Base-by-base conservation (phyloP, 371 early-diverging fungal species). In the Mortierella sp. region DNA sequence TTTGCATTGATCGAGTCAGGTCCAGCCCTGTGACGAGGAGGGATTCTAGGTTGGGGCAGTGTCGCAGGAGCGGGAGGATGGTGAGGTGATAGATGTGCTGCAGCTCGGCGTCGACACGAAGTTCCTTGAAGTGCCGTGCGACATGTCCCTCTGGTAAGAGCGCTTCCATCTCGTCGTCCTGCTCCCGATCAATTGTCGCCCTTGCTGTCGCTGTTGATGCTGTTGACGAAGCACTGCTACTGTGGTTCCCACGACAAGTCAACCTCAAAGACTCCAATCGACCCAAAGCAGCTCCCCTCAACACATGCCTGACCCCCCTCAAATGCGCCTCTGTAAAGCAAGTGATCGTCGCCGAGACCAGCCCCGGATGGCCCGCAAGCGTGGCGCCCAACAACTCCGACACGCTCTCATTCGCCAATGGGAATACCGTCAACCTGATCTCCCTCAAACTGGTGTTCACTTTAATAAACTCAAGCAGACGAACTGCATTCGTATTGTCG, bases 401-500 rank as follows among this genome's bases (percentile, higher is more conserved):
- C 7, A 55, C 74, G 7, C 46, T 21, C 4, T 58, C 55, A 48
- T 71, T 79, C 3, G 51, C 76, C 12, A 83, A 63, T 2, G 83
- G 79, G 35, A 83, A 83, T 27, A 79, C 76, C 29, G 79, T 63
- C 32, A 83, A 46, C 43, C 44, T 60, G n/a, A 83, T 63, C 54
- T 78, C 74, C 32, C 68, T 51, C 1, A 83, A 41, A 38, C 60
- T 58, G 2, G 55, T 74, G 76, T 83, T 83, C 65, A 72, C 63
- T 65, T 72, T 76, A 43, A 83, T 51, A 63, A 83, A 83, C 35
- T 49, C 51, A 24, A 83, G 48, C 4, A 83, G 60, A 29, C 60
- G 72, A 10, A 54, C 48, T 1, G 83, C 79, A 55, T 79, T 83
- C 11, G 79, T 79, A n/a, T 78, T 65, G 21, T 83, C 79, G 43